These are phyloP conservation scores for Apiospora saccharicola DNA, from an alignment of 2,329 filamentous ascomycete species.

Conservation along the genomic window DNA sequence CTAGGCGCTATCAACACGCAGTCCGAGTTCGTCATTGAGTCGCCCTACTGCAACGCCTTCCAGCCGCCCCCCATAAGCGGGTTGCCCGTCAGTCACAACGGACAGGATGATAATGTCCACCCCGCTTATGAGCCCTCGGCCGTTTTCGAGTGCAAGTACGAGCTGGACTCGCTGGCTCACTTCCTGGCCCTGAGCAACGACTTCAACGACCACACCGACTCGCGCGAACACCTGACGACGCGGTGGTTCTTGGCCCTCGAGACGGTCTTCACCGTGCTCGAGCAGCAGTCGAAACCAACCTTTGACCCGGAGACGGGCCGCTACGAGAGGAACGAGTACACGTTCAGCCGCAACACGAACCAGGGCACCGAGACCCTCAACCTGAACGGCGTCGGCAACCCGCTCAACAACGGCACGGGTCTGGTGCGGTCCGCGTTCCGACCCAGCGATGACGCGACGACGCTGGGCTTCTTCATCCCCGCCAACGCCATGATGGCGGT, in stretches of 20 bases:
- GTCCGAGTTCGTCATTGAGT: constrained; percentile 90
- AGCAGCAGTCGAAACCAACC: constrained; percentile 80
- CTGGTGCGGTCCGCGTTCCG: constrained; percentile 91
- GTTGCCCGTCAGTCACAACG: constrained; percentile 75
- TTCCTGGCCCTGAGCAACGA: constrained; percentile 88
- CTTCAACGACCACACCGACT: constrained; percentile 81
- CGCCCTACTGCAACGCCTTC: constrained; percentile 98
- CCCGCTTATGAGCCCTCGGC: constrained; percentile 82
- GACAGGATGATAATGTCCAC: constrained; percentile 84
- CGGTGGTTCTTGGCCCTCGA: constrained; percentile 83
- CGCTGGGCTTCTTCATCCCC: constrained; percentile 92
- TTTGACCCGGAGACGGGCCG: constrained; percentile 73
- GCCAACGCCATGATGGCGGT: constrained; percentile 96
- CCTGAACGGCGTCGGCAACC: constrained; percentile 87
- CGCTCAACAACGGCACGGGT: constrained; percentile 82
- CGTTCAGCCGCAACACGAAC: constrained; percentile 82
- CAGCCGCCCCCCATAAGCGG: constrained; percentile 89
- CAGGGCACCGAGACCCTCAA: constrained; percentile 89
- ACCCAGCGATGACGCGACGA: constrained; percentile 93
- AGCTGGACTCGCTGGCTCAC: constrained; percentile 92
- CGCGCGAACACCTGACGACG: constrained; percentile 77
- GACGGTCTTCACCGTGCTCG: constrained; percentile 75
- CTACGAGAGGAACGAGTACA: constrained; percentile 80
- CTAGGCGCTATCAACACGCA: constrained; percentile 96
- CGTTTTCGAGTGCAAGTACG: constrained; percentile 99